A percentile compares a stretch with the other conserved stretches of the same genome.
These are phyloP conservation scores for Misopates orontium DNA, from an alignment of 257 asterid genomes.

Conservation along the genomic window DNA sequence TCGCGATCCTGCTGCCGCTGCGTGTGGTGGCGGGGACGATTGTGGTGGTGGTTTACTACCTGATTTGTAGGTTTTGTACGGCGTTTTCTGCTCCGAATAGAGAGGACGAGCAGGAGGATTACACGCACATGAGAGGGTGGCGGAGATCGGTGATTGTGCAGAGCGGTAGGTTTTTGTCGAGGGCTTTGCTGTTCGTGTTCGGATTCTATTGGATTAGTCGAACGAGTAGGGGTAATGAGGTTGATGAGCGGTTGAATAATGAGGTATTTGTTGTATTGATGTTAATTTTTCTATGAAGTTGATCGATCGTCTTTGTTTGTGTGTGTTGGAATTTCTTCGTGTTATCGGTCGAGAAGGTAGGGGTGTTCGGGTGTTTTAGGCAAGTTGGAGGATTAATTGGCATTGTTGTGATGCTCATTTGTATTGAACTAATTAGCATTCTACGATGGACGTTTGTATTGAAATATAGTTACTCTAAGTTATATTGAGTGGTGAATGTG, in stretches of 20 bases:
- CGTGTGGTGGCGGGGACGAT: conserved; percentile 51
- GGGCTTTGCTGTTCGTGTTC: conserved; percentile 68
- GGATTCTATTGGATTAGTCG: conserved; percentile 80
- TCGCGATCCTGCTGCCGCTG: conserved; percentile 66
- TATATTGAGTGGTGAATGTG: not conserved
- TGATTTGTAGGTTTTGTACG: conserved; percentile 79
- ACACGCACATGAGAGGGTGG: conserved; percentile 87
- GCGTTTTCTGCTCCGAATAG: conserved; percentile 60
- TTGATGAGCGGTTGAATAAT: conserved; percentile 31
- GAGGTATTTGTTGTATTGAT: conserved; percentile 38
- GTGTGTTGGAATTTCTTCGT: not conserved
- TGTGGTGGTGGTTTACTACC: conserved; percentile 60
- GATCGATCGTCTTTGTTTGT: not conserved
- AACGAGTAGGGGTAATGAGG: conserved; percentile 28
- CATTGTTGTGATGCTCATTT: not conserved
- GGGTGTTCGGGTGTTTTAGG: no score
- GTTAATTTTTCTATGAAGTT: not conserved
- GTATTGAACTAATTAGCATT: not conserved
- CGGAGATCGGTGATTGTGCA: conserved; percentile 69
- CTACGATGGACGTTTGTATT: no score
- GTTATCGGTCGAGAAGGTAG: not conserved
- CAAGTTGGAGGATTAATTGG: no score
- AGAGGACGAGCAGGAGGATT: conserved; percentile 95
- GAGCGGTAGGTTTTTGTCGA: conserved; percentile 64
- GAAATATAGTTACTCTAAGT: no score